Evolutionary conservation across 2,329 filamentous ascomycete species (phyloP).

Genomic region (Botrytis deweyae): DNA sequence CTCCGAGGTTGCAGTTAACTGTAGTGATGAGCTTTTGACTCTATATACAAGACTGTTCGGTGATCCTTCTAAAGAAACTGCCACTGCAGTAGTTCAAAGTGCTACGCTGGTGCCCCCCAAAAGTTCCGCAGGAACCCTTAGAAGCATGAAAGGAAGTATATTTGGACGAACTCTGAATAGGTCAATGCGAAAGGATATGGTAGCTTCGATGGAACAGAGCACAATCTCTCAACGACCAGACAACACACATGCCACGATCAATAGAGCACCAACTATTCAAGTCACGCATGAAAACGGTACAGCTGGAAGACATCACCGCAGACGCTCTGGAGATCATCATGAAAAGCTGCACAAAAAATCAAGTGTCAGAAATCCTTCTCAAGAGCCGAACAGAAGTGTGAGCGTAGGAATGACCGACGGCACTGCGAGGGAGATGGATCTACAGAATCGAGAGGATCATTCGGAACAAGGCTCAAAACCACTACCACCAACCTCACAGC

Average conservation of each 20-base stretch:
- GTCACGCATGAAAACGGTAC: slow-evolving; percentile 65
- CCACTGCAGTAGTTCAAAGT: neutral
- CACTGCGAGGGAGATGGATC: slow-evolving; percentile 30
- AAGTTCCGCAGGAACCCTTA: slow-evolving; percentile 68
- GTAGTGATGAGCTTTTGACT: slow-evolving; percentile 78
- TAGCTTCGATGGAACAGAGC: slow-evolving; percentile 38
- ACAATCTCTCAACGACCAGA: slow-evolving; percentile 37
- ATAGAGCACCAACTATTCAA: slow-evolving; percentile 66
- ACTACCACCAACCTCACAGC: slow-evolving; percentile 32
- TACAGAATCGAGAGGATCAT: slow-evolving; percentile 41
- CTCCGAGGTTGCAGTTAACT: slow-evolving; percentile 81
- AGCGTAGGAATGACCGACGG: slow-evolving; percentile 48
- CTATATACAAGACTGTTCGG: slow-evolving; percentile 82
- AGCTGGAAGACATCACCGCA: slow-evolving; percentile 39
- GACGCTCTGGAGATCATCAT: slow-evolving; percentile 29
- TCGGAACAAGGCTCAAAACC: slow-evolving; percentile 23
- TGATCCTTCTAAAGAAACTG: slow-evolving; percentile 47
- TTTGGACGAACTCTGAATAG: slow-evolving; percentile 59
- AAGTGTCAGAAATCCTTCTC: slow-evolving; percentile 38
- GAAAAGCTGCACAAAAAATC: slow-evolving; percentile 42
- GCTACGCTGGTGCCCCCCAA: slow-evolving; percentile 51
- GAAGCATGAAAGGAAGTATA: slow-evolving; percentile 71
- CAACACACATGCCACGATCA: slow-evolving; percentile 34
- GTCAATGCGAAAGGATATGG: slow-evolving; percentile 46
- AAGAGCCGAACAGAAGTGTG: slow-evolving; percentile 49